Conservation (phyloP, 768 basidiomycete species). For the Cystobasidiopsis lactophilus region DNA sequence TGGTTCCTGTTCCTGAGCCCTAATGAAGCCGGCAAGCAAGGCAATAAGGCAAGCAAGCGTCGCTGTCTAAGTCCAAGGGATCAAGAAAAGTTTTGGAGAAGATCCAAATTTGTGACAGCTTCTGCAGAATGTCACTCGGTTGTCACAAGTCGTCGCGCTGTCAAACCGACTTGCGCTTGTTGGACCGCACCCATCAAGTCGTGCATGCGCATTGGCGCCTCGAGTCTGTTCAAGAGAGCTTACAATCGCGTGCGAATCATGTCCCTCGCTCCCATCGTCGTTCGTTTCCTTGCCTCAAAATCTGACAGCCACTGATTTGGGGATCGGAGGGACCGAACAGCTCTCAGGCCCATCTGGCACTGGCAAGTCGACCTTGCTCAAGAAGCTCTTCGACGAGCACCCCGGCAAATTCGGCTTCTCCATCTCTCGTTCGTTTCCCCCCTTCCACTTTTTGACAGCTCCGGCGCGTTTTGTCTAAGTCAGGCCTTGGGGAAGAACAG, state of each 20-base stretch:
- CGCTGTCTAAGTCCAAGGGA: no score
- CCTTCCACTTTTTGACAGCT: neutral
- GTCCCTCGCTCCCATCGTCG: neutral
- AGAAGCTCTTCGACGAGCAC: constrained; percentile 52
- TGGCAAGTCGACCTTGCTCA: constrained; percentile 77
- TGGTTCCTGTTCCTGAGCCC: no score
- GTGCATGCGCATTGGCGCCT: no score
- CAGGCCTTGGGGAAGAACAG: constrained; percentile 25
- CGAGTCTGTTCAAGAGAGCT: neutral
- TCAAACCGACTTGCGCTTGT: no score
- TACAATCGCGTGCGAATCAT: neutral
- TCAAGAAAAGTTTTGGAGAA: no score
- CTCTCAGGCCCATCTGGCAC: constrained; percentile 49
- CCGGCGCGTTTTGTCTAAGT: neutral
- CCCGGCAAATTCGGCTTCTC: constrained; percentile 79
- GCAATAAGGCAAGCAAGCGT: no score
- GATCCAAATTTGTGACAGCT: no score
- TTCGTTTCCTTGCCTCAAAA: constrained; percentile 6
- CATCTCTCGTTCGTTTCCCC: constrained; percentile 55
- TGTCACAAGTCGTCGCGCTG: no score
- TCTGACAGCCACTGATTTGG: neutral
- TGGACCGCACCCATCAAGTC: no score
- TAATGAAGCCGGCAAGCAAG: no score
- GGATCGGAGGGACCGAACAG: neutral
- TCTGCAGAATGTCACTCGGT: no score